Percentiles rank a stretch among this genome's conserved stretches.
Conservation (phyloP, 2,329 filamentous ascomycete species). For the Ploettnerulaceae sp. region DNA sequence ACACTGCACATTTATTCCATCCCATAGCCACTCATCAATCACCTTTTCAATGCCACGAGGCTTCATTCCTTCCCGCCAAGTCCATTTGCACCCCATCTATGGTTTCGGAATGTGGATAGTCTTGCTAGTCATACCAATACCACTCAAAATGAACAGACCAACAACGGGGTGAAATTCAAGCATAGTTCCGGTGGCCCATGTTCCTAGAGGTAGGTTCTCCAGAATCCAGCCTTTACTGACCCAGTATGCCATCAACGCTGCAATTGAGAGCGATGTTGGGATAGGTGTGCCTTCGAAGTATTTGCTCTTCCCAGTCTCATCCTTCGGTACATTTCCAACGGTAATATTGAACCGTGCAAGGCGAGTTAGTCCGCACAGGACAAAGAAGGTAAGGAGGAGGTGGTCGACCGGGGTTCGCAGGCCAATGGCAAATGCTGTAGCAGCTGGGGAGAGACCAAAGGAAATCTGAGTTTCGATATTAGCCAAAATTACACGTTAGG, state of each 20-base stretch:
- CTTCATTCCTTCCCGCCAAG: not conserved
- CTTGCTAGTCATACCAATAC: slow-evolving; percentile 92
- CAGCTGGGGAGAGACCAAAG: slow-evolving; percentile 86
- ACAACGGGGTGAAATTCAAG: slow-evolving; percentile 84
- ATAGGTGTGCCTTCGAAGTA: slow-evolving; percentile 98
- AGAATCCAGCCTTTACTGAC: slow-evolving; percentile 74
- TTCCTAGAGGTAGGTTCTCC: slow-evolving; percentile 71
- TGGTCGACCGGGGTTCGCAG: slow-evolving; percentile 82
- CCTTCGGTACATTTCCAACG: slow-evolving; percentile 82
- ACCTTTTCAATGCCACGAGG: too few relatives aligned
- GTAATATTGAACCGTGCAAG: slow-evolving; percentile 98
- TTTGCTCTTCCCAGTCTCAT: slow-evolving; percentile 81
- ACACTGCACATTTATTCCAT: not conserved
- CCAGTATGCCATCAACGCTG: slow-evolving; percentile 85
- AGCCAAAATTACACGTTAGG: not conserved
- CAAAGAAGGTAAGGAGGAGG: slow-evolving; percentile 75
- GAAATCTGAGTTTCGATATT: slow-evolving; percentile 62
- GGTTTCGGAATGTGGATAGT: slow-evolving; percentile 92
- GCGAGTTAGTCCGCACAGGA: slow-evolving; percentile 88
- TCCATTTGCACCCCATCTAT: slow-evolving; percentile 33
- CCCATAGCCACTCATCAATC: not conserved
- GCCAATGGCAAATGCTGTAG: slow-evolving; percentile 82
- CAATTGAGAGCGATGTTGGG: slow-evolving; percentile 79
- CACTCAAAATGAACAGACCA: slow-evolving; percentile 78
- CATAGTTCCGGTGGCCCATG: slow-evolving; percentile 58